phyloP scores from a whole-genome alignment of 2,329 filamentous ascomycete genomes.

The Cadophora luteo-olivacea region DNA sequence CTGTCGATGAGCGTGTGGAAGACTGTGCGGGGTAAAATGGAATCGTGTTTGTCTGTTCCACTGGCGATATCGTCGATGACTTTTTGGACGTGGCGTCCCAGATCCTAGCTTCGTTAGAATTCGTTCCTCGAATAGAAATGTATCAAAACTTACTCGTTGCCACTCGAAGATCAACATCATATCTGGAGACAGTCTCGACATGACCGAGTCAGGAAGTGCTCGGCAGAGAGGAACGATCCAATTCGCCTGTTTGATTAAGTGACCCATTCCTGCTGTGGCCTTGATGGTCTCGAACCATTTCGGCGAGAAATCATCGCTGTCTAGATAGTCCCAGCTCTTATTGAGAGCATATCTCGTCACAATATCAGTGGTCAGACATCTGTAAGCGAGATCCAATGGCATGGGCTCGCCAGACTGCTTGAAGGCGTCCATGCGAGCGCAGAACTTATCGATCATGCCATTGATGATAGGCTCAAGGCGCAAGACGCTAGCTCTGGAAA shows the following conservation, averaged over 20 bases:
- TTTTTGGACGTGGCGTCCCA: slow-evolving; percentile 18
- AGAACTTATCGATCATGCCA: slow-evolving; percentile 16
- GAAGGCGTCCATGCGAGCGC: background rate
- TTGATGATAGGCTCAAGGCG: slow-evolving; percentile 31
- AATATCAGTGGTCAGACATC: slow-evolving; percentile 32
- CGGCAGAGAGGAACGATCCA: slow-evolving; percentile 13
- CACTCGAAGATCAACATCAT: slow-evolving; percentile 9
- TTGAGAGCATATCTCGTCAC: slow-evolving; percentile 41
- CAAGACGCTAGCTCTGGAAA: slow-evolving; percentile 30
- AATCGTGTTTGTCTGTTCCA: slow-evolving; percentile 18
- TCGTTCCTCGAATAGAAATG: background rate
- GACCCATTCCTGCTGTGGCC: slow-evolving; percentile 4
- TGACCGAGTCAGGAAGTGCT: slow-evolving; percentile 12
- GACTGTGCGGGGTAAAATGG: slow-evolving; percentile 35
- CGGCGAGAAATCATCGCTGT: slow-evolving; percentile 27
- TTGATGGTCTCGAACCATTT: slow-evolving; percentile 19
- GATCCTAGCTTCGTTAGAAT: slow-evolving; percentile 1
- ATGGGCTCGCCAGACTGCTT: slow-evolving; percentile 10
- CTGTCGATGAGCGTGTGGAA: slow-evolving; percentile 40
- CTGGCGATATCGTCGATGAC: slow-evolving; percentile 19
- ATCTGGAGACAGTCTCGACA: slow-evolving; percentile 7
- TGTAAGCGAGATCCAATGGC: slow-evolving; percentile 9
- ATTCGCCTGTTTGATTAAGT: slow-evolving; percentile 22
- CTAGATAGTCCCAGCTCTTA: slow-evolving; percentile 27
- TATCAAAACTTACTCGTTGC: background rate